phyloP scores from a whole-genome alignment of 495 filamentous ascomycete species.

The Annulohypoxylon maeteangense region DNA sequence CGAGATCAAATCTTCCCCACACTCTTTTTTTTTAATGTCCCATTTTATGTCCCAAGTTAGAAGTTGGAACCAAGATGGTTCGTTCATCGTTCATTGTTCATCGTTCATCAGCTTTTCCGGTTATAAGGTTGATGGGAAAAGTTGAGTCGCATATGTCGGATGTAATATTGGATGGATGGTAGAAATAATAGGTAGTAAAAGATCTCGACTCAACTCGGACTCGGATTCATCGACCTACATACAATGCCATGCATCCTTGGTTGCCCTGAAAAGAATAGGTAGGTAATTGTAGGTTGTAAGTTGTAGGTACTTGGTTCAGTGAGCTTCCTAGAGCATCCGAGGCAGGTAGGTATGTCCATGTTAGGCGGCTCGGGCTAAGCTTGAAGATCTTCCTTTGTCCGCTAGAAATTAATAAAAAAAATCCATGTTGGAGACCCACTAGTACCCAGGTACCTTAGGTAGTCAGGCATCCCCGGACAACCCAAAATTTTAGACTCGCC shows the following conservation, averaged over 20 bases:
- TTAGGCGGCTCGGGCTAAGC: constrained; percentile 43
- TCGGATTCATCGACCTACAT: background rate
- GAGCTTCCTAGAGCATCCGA: background rate
- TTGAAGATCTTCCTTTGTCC: constrained; percentile 37
- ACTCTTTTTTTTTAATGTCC: constrained; percentile 11
- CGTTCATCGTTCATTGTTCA: constrained; percentile 1
- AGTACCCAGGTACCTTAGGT: background rate
- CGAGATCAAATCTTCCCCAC: constrained; percentile 34
- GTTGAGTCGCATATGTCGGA: background rate
- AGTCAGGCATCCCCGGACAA: constrained; percentile 42
- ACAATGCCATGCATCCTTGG: background rate
- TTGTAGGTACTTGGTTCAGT: background rate
- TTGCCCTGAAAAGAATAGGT: background rate
- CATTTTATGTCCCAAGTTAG: constrained; percentile 22
- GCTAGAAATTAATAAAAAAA: constrained; percentile 35
- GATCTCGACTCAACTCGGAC: background rate
- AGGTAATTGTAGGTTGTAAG: too few species aligned
- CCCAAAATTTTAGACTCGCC: constrained; percentile 28
- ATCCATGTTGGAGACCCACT: constrained; percentile 33
- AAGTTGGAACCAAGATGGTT: constrained; percentile 29
- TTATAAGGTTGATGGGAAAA: background rate
- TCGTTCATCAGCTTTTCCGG: constrained; percentile 12
- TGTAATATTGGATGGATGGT: background rate
- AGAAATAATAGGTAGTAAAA: background rate
- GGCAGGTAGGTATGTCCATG: background rate